Evolutionary conservation across 2,329 filamentous ascomycete genomes (phyloP).

Genomic region (Monosporascus cannonballus): DNA sequence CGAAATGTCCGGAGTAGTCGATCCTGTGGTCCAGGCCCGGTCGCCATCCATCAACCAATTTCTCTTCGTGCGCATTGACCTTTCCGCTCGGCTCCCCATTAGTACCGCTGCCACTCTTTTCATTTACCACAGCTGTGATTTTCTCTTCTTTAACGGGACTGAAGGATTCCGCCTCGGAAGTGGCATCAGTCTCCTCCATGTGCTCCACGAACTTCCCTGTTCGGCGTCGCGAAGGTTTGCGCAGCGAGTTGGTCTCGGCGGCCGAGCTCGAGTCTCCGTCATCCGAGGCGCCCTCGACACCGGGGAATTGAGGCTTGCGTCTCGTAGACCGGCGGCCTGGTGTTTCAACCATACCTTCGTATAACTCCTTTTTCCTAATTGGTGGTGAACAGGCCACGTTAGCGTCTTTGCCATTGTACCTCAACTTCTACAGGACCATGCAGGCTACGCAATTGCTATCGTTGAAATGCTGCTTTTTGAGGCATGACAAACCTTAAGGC

Average conservation of each 20-base stretch:
- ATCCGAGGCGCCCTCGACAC: conserved; percentile 36
- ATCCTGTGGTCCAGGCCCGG: conserved; percentile 56
- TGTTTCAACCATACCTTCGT: conserved; percentile 56
- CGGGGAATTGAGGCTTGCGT: conserved; percentile 43
- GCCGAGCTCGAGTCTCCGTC: conserved; percentile 45
- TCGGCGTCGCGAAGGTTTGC: conserved; percentile 37
- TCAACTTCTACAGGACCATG: not conserved
- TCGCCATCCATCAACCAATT: conserved; percentile 50
- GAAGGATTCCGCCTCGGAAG: conserved; percentile 23
- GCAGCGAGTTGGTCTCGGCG: conserved; percentile 33
- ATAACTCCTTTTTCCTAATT: conserved; percentile 53
- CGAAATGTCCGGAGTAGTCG: conserved; percentile 59
- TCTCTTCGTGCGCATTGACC: conserved; percentile 23
- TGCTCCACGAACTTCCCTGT: conserved; percentile 45
- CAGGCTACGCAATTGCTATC: no score
- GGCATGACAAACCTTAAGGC: not conserved
- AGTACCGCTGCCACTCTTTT: not conserved
- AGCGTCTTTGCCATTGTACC: not conserved
- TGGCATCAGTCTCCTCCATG: conserved; percentile 37
- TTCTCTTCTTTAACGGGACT: conserved; percentile 22
- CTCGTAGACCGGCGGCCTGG: conserved; percentile 41
- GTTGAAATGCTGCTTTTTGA: no score
- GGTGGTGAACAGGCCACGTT: not conserved
- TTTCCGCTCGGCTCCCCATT: conserved; percentile 28
- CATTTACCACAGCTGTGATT: conserved; percentile 13